phyloP scores from a whole-genome alignment of 805 yeast species.

The Starmerella potacharoeniae region DNA sequence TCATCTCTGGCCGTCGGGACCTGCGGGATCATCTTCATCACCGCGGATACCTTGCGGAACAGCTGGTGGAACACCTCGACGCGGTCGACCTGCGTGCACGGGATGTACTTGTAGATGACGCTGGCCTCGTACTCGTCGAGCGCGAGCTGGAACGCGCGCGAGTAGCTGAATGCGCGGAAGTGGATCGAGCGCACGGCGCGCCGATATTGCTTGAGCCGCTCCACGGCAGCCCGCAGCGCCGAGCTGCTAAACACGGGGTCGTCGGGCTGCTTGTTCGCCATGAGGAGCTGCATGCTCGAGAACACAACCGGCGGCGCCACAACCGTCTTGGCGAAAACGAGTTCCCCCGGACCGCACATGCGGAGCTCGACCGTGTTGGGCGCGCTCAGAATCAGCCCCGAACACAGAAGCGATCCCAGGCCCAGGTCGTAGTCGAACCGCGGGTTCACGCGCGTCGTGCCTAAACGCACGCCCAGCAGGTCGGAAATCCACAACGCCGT shows the following conservation, averaged over 20 bases:
- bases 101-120: background rate
- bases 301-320: slow-evolving; percentile 87
- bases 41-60: background rate
- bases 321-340: slow-evolving; percentile 82
- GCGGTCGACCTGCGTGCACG: background rate
- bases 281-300: slow-evolving; percentile 45
- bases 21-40: background rate
- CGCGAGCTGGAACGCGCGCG: slow-evolving; percentile 1
- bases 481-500: slow-evolving; percentile 90
- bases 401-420: background rate
- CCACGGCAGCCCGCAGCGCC: background rate
- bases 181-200: background rate
- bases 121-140: background rate
- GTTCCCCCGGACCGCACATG: slow-evolving; percentile 46
- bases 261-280: background rate
- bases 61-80: background rate
- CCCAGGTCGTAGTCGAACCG: background rate
- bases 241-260: background rate
- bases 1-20: background rate
- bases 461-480: slow-evolving; percentile 89
- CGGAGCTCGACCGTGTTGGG: background rate
- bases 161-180: background rate
- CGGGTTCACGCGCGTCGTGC: slow-evolving; percentile 70
- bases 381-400: background rate
- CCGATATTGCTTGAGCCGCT: background rate